Conservation (phyloP, 2,329 filamentous ascomycete species). For the Biscogniauxia mediterranea region DNA sequence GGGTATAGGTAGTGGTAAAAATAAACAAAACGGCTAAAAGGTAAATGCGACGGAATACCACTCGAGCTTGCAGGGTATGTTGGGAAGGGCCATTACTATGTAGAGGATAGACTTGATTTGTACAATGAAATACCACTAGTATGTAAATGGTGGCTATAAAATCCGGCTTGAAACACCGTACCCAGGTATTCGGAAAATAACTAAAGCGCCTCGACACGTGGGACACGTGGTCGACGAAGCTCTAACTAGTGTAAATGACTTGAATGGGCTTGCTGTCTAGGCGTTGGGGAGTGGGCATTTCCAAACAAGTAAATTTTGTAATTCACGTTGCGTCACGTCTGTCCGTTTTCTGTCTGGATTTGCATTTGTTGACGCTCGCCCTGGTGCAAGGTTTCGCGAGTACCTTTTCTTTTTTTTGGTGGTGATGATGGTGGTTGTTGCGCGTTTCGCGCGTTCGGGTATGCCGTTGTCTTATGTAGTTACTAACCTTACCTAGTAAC, state of each 20-base stretch:
- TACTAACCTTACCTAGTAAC: too few relatives aligned
- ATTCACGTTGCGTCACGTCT: too few relatives aligned
- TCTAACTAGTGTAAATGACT: background rate
- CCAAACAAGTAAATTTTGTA: too few relatives aligned
- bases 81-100: background rate
- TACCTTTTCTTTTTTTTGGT: too few relatives aligned
- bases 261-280: background rate
- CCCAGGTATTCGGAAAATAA: background rate
- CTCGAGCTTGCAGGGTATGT: background rate
- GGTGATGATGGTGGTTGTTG: too few relatives aligned
- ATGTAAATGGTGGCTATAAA: background rate
- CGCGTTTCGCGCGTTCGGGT: background rate
- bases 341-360: too few relatives aligned
- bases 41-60: background rate
- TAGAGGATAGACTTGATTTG: background rate
- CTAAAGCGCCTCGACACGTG: background rate
- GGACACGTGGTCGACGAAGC: background rate
- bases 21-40: slow-evolving; percentile 1
- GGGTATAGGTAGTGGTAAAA: slow-evolving; percentile 8
- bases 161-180: background rate
- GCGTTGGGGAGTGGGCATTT: background rate
- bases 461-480: too few relatives aligned
- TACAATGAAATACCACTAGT: background rate
- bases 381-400: too few relatives aligned
- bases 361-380: too few relatives aligned